A percentile compares a stretch with the other conserved stretches of the same genome.
Conservation (phyloP, 1,284 basidiomycete genomes). For the Tilletia walkeri region DNA sequence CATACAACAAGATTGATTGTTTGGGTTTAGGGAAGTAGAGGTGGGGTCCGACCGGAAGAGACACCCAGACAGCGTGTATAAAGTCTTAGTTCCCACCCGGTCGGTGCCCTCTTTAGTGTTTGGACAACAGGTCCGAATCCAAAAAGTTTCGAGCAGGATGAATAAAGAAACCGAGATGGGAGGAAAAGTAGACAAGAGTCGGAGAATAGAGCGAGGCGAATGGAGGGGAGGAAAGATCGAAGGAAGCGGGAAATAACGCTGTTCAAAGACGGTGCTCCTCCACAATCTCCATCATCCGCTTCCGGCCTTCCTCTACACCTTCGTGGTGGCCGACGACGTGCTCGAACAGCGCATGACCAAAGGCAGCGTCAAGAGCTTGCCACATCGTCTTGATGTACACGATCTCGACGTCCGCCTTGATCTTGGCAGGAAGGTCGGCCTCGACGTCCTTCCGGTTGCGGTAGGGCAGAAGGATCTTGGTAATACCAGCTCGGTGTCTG, state of each 20-base stretch:
- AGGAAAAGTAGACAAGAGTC: no score
- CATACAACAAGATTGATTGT: constrained; percentile 10
- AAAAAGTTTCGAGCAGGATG: background rate
- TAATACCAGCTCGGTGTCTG: constrained; percentile 70
- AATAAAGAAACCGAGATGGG: background rate
- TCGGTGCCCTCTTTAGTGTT: background rate
- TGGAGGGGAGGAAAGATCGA: background rate
- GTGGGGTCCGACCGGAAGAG: no score
- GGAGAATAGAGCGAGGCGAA: background rate
- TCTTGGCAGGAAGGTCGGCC: constrained; percentile 72
- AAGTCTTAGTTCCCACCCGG: no score
- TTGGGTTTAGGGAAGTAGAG: no score
- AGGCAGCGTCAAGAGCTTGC: constrained; percentile 77
- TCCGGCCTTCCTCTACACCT: constrained; percentile 21
- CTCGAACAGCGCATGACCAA: constrained; percentile 50
- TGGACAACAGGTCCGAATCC: background rate
- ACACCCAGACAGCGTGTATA: no score
- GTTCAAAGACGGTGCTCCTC: constrained; percentile 19
- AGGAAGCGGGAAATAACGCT: background rate
- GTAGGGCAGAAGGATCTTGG: constrained; percentile 75
- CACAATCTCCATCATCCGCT: constrained; percentile 20
- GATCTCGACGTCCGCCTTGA: constrained; percentile 72
- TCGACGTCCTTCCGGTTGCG: constrained; percentile 81
- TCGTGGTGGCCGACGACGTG: constrained; percentile 19
- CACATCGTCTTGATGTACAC: constrained; percentile 74